Conservation (phyloP, 176 grass and related monocot species). For the Oryza meridionalis region DNA sequence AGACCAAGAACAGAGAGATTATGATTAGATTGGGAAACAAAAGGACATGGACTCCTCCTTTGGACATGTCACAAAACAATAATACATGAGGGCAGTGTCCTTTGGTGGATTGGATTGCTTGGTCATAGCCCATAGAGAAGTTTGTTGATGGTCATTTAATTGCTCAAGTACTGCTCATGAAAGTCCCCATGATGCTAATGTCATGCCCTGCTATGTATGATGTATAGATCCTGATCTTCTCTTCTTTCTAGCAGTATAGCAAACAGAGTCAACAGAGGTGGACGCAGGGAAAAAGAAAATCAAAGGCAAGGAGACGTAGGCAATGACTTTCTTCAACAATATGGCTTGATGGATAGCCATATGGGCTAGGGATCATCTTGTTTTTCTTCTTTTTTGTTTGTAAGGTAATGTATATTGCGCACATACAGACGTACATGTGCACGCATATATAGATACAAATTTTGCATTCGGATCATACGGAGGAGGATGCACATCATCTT, state of each 20-base stretch:
- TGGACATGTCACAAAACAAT: neutral
- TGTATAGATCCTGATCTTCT: neutral
- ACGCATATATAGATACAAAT: neutral
- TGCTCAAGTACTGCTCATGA: neutral
- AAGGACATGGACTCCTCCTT: neutral
- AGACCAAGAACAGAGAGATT: neutral
- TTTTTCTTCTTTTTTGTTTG: neutral
- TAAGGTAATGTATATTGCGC: neutral
- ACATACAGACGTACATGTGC: neutral
- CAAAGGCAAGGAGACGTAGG: neutral
- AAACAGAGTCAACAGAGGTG: neutral
- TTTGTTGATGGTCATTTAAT: conserved; percentile 33
- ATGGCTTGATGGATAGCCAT: neutral
- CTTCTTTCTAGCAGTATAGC: neutral
- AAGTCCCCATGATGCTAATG: neutral
- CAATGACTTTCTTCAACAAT: neutral
- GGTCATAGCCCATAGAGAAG: conserved; percentile 17
- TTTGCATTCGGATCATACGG: neutral
- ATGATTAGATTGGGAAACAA: neutral
- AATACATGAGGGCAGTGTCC: neutral
- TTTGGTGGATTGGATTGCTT: neutral
- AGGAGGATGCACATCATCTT: neutral
- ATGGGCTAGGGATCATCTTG: neutral
- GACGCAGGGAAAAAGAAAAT: neutral
- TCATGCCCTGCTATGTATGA: neutral